These are phyloP conservation scores for Amaranthus palmeri DNA, from an alignment of 148 eudicot genomes.

Conservation along the genomic window DNA sequence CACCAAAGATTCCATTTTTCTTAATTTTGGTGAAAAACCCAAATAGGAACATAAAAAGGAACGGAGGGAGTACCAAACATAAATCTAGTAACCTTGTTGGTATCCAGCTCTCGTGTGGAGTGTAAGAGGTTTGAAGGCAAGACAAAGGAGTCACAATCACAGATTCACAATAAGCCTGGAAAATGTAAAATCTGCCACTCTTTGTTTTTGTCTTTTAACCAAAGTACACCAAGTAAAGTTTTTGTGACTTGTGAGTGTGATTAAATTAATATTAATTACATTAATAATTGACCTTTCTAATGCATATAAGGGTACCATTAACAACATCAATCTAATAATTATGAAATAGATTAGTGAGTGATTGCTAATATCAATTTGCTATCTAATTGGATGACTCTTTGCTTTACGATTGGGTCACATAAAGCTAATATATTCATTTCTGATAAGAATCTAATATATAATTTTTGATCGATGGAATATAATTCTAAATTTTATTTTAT, in stretches of 20 bases:
- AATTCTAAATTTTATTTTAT: too few species aligned
- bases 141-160: background rate
- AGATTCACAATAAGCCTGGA: background rate
- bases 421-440: background rate
- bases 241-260: background rate
- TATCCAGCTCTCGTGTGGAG: background rate
- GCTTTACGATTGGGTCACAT: slow-evolving; percentile 6
- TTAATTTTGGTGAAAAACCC: too few species aligned
- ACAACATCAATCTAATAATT: background rate
- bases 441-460: background rate
- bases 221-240: background rate
- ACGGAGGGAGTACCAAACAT: too few species aligned
- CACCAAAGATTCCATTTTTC: too few species aligned
- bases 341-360: background rate
- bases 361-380: background rate
- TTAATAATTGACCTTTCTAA: slow-evolving; percentile 11
- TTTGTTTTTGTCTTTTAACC: background rate
- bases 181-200: background rate
- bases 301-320: slow-evolving; percentile 1
- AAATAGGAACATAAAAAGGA: too few species aligned
- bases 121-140: background rate
- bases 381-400: slow-evolving; percentile 9
- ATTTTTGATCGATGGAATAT: background rate
- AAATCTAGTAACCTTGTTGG: background rate
- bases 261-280: background rate